Percentiles rank a stretch among this genome's conserved stretches.
These are phyloP conservation scores for Aspergillus sp. DNA, from an alignment of 2,329 filamentous ascomycete species.

Conservation along the genomic window DNA sequence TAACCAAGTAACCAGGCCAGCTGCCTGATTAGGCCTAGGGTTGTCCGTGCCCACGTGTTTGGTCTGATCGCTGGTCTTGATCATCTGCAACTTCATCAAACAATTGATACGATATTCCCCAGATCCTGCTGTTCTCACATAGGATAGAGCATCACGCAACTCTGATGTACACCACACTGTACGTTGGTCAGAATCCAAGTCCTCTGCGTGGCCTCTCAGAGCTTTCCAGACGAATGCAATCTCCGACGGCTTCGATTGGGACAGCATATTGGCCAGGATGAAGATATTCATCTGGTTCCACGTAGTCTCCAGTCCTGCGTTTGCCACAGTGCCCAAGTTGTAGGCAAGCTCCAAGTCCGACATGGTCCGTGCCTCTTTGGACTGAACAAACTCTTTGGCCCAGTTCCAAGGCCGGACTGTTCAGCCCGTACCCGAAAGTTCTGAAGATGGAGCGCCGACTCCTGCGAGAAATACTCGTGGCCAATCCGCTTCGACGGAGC, in stretches of 20 bases:
- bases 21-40: too few relatives aligned
- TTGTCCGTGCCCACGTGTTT: too few relatives aligned
- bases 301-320: conserved; percentile 4
- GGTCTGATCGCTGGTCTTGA: too few relatives aligned
- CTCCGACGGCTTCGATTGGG: background rate
- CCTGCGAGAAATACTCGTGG: background rate
- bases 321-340: background rate
- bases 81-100: too few relatives aligned
- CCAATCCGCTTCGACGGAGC: conserved; percentile 4
- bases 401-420: conserved; percentile 1
- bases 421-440: background rate
- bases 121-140: too few relatives aligned
- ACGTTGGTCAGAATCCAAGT: too few relatives aligned
- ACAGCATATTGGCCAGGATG: background rate
- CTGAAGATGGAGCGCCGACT: background rate
- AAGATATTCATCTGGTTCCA: background rate
- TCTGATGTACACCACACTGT: too few relatives aligned
- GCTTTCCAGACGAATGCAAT: background rate
- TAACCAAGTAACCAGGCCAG: too few relatives aligned
- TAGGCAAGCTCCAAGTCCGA: background rate
- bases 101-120: too few relatives aligned
- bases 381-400: background rate
- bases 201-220: background rate
- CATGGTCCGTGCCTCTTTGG: background rate
- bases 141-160: too few relatives aligned